phyloP scores from a whole-genome alignment of 164 flowering plant genomes.

The Protea cynaroides region DNA sequence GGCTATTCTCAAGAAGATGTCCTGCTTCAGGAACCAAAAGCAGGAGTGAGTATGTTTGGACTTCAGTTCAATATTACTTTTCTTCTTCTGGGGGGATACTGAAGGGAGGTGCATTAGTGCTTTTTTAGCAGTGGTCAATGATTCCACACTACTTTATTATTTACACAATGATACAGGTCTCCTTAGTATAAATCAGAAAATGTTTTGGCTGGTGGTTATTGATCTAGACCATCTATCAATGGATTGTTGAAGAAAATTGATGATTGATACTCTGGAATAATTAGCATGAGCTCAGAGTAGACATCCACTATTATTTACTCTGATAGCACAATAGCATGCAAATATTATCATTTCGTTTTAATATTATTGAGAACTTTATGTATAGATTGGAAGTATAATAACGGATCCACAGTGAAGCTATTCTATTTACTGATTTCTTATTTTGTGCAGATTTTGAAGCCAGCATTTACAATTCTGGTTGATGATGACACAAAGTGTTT shows the following conservation, averaged over 20 bases:
- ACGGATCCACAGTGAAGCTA: neutral
- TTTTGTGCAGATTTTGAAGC: constrained; percentile 81
- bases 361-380: neutral
- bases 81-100: neutral
- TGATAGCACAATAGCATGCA: neutral
- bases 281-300: neutral
- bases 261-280: neutral
- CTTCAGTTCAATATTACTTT: neutral
- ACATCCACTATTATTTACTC: neutral
- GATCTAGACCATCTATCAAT: neutral
- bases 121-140: too few species aligned
- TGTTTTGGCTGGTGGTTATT: neutral
- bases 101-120: too few species aligned
- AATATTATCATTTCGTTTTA: neutral
- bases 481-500: constrained; percentile 60
- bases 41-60: constrained; percentile 64
- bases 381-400: neutral
- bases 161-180: neutral
- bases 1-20: constrained; percentile 72
- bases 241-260: neutral
- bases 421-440: neutral
- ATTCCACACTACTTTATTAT: neutral
- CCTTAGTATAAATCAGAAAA: neutral
- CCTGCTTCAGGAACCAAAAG: constrained; percentile 94
- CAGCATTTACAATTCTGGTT: constrained; percentile 80